Evolutionary conservation across 106 monocot genomes (phyloP).

Genomic region (Platanthera zijinensis): DNA sequence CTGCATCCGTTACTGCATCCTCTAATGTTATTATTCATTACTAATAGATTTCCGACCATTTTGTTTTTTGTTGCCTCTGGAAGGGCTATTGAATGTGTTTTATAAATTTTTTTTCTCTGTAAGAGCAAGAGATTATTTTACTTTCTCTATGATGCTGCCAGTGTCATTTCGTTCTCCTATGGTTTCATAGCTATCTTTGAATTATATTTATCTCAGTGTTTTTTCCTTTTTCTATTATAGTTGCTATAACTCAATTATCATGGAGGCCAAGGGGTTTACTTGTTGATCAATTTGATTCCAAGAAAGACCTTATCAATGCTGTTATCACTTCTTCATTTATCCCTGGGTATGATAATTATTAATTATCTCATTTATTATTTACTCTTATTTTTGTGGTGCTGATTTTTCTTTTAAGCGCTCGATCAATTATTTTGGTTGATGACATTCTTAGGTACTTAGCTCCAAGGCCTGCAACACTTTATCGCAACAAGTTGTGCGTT

Average conservation of each 20-base stretch:
- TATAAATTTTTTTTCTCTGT: neutral
- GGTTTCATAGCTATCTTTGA: neutral
- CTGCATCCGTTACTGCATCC: neutral
- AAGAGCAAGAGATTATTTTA: neutral
- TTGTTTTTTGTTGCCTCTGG: no score
- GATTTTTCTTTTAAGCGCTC: neutral
- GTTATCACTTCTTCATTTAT: constrained; percentile 94
- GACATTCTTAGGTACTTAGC: constrained; percentile 60
- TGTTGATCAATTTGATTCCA: constrained; percentile 93
- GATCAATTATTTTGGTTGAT: neutral
- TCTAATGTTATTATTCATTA: neutral
- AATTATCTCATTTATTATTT: neutral
- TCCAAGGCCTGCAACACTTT: constrained; percentile 76
- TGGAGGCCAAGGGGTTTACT: constrained; percentile 91
- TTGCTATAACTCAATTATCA: constrained; percentile 77
- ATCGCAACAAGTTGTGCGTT: constrained; percentile 71
- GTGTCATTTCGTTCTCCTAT: neutral
- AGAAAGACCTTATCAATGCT: constrained; percentile 89
- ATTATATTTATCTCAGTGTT: neutral
- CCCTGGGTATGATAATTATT: constrained; percentile 59
- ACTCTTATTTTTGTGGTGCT: neutral
- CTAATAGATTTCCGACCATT: neutral
- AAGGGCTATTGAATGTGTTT: neutral
- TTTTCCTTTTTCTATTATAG: constrained; percentile 22
- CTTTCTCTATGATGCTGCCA: neutral